These are phyloP conservation scores for Barnettozyma populi DNA, from an alignment of 805 yeast species.

Conservation along the genomic window DNA sequence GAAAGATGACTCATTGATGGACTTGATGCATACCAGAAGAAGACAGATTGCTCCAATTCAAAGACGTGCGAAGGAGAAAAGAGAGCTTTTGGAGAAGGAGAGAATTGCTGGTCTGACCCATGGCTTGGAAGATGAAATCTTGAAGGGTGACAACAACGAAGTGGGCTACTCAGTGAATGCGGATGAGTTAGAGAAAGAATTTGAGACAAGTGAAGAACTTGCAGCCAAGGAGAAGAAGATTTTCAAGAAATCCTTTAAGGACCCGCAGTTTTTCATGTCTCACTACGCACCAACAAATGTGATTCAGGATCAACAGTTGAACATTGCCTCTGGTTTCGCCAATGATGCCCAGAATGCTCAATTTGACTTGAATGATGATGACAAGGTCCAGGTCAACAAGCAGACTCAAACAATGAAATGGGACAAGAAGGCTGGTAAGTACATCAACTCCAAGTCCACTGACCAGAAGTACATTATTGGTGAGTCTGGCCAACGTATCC, in stretches of 20 bases:
- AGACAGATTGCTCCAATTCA: conserved; percentile 86
- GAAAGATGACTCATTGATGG: conserved; percentile 61
- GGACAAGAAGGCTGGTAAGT: conserved; percentile 92
- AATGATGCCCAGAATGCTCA: conserved; percentile 82
- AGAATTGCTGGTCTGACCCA: conserved; percentile 71
- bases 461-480: conserved; percentile 88
- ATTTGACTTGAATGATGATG: conserved; percentile 80
- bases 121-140: conserved; percentile 66
- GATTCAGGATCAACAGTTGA: conserved; percentile 77
- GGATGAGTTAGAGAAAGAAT: conserved; percentile 32
- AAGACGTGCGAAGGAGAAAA: conserved; percentile 65
- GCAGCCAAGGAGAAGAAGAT: conserved; percentile 23
- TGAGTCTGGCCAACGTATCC: conserved; percentile 88
- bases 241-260: conserved; percentile 53
- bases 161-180: conserved; percentile 43
- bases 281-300: conserved; percentile 82
- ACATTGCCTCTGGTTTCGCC: conserved; percentile 56
- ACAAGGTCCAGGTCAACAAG: conserved; percentile 58
- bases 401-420: conserved; percentile 72
- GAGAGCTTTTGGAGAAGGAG: conserved; percentile 64
- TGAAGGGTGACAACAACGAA: conserved; percentile 45
- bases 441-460: conserved; percentile 70
- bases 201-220: conserved; percentile 36
- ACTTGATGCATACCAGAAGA: conserved; percentile 82
- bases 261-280: conserved; percentile 74